Conservation (phyloP, 192 early-diverging fungal genomes). For the Podila epigama region DNA sequence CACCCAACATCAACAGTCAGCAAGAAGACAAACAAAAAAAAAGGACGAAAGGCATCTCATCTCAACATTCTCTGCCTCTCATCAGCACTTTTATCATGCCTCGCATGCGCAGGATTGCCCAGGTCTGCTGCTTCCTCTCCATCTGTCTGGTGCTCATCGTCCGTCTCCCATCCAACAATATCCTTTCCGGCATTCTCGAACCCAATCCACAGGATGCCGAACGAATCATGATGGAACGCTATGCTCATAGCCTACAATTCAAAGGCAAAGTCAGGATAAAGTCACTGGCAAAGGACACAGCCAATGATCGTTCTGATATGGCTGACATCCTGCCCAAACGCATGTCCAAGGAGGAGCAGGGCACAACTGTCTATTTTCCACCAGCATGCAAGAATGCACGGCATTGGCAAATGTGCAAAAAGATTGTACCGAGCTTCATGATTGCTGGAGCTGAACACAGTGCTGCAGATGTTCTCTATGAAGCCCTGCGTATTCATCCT, state of each 20-base stretch:
- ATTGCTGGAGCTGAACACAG: conserved; percentile 60
- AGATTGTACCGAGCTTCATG: conserved; percentile 61
- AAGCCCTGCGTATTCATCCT: conserved; percentile 53
- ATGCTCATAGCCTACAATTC: conserved; percentile 49
- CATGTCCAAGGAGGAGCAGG: conserved; percentile 37
- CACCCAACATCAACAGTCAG: neutral
- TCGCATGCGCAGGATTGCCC: conserved; percentile 49
- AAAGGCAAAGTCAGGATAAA: conserved; percentile 52
- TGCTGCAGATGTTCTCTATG: conserved; percentile 51
- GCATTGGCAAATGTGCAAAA: conserved; percentile 54
- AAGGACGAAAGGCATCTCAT: too few species aligned
- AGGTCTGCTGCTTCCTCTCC: conserved; percentile 43
- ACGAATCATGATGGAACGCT: conserved; percentile 49
- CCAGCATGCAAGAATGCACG: conserved; percentile 51
- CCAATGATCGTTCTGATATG: conserved; percentile 28
- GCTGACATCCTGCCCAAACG: conserved; percentile 32
- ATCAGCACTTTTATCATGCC: conserved; percentile 41
- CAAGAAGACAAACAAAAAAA: neutral
- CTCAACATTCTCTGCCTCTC: too few species aligned
- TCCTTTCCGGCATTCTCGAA: conserved; percentile 37
- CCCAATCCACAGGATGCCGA: conserved; percentile 49
- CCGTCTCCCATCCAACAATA: conserved; percentile 29
- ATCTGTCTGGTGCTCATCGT: conserved; percentile 38
- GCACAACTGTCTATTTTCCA: conserved; percentile 53
- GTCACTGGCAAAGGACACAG: conserved; percentile 26